Base-by-base conservation (phyloP, 208 protist genomes). In the Crithidia fasciculata region DNA sequence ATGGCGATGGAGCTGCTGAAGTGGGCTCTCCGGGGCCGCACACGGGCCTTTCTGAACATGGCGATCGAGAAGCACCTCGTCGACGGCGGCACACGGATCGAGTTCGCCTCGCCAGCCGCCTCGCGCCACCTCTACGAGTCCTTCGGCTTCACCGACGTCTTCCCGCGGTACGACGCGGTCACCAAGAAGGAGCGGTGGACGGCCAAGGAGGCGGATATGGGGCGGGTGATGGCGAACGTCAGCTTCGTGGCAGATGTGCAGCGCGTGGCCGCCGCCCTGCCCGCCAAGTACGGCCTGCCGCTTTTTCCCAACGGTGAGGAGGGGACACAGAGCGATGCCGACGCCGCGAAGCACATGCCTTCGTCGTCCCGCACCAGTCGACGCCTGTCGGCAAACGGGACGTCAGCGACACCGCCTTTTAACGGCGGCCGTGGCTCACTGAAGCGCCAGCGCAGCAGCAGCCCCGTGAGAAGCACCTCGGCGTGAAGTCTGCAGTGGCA, bases 41-140 rank as follows among this genome's bases (percentile, higher is more conserved):
- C 76, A 5, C 81, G 87, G 3, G 82, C 85, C 12, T 94, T 89
- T 57, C 66, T 95, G 49, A 95, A 95, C 65, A 95, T 95, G 91
- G 91, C 91, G 13, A 78, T 95, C 18, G 88, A 95, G 54, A 95
- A 95, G 74, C 70, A 57, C n/a, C 64, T 94, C 18, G 91, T 92
- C 5, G 82, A 92, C 61, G 73, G 65, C 47, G 86, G 81, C n/a
- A 80, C 78, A 50, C 79, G 82, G 0, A 70, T 95, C 61, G 85
- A 91, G 78, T 91, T 80, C 63, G 81, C 84, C 19, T 81, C 88
- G 8, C 83, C 91, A 4, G 66, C 62, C 4, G 86, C 91, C 3
- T 93, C 87, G 5, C 75, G 84, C 37, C 76, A 78, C 15, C 78
- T 95, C 37, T 95, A 95, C 66, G 76, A 85, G 55, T 85, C 73